phyloP scores from a whole-genome alignment of 2,329 filamentous ascomycete genomes.

The Gremmenia infestans region DNA sequence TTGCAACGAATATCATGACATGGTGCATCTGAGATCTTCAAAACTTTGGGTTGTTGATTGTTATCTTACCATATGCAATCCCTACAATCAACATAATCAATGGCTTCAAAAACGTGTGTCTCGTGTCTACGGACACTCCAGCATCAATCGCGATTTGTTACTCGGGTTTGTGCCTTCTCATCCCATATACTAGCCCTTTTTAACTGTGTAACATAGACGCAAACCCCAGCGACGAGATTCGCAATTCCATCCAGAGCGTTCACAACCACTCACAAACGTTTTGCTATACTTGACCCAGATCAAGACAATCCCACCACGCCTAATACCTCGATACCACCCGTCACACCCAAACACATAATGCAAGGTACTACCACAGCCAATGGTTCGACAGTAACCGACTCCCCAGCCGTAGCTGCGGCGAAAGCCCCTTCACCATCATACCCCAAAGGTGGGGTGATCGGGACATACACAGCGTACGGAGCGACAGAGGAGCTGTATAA shows the following conservation, averaged over 20 bases:
- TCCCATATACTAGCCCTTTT: background rate
- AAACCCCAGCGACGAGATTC: constrained; percentile 7
- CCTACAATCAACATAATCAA: background rate
- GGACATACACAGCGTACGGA: constrained; percentile 74
- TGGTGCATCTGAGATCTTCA: too few relatives aligned
- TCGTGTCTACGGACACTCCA: constrained; percentile 27
- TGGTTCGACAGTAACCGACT: constrained; percentile 10
- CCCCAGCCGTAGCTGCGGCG: constrained; percentile 21
- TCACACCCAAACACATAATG: constrained; percentile 8
- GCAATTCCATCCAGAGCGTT: constrained; percentile 18
- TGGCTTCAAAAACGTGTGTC: constrained; percentile 26
- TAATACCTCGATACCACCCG: constrained; percentile 17
- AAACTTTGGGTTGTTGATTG: too few relatives aligned
- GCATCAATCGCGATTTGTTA: constrained; percentile 15
- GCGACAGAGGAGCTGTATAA: constrained; percentile 64
- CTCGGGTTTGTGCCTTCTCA: constrained; percentile 12
- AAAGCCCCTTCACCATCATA: too few relatives aligned
- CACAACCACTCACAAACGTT: constrained; percentile 23
- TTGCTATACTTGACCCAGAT: constrained; percentile 17
- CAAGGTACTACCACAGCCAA: constrained; percentile 3
- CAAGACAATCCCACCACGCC: constrained; percentile 14
- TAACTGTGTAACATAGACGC: constrained; percentile 9
- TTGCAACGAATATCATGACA: too few relatives aligned
- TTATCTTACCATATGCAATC: too few relatives aligned
- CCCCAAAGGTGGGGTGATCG: constrained; percentile 35